phyloP scores from a whole-genome alignment of 495 filamentous ascomycete species.

The Xylaria nigripes region DNA sequence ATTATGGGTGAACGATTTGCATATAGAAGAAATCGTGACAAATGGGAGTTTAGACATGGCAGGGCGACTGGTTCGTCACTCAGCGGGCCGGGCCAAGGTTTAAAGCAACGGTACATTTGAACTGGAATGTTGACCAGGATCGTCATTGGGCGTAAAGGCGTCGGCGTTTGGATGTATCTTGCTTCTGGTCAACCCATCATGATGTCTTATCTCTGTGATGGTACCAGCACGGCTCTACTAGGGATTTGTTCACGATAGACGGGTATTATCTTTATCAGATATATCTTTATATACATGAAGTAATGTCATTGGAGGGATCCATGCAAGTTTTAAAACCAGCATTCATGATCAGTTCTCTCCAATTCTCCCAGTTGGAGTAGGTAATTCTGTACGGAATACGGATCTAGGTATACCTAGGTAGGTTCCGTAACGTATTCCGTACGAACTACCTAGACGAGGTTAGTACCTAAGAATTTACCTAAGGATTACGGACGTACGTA shows the following conservation, averaged over 20 bases:
- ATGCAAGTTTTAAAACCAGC: too few species aligned
- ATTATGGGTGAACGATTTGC: conserved; percentile 13
- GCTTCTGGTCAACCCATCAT: conserved; percentile 1
- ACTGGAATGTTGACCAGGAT: background rate
- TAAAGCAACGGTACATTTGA: background rate
- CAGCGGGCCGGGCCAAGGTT: background rate
- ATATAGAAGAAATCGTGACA: conserved; percentile 4
- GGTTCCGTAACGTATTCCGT: too few species aligned
- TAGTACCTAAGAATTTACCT: too few species aligned
- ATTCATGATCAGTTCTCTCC: too few species aligned
- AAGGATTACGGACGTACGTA: too few species aligned
- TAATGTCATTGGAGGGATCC: background rate
- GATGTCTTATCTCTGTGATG: conserved; percentile 3
- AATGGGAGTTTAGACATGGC: conserved; percentile 5
- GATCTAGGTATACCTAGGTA: too few species aligned
- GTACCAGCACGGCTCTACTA: background rate
- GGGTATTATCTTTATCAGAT: background rate
- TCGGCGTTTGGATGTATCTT: conserved; percentile 9
- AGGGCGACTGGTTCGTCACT: conserved; percentile 5
- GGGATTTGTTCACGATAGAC: conserved; percentile 4
- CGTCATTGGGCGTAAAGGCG: conserved; percentile 3
- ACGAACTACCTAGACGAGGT: too few species aligned
- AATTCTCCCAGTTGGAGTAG: too few species aligned
- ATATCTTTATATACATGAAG: background rate
- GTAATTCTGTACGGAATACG: too few species aligned